Evolutionary conservation across 1,284 basidiomycete genomes (phyloP).

Genomic region (Marasmius sp.): DNA sequence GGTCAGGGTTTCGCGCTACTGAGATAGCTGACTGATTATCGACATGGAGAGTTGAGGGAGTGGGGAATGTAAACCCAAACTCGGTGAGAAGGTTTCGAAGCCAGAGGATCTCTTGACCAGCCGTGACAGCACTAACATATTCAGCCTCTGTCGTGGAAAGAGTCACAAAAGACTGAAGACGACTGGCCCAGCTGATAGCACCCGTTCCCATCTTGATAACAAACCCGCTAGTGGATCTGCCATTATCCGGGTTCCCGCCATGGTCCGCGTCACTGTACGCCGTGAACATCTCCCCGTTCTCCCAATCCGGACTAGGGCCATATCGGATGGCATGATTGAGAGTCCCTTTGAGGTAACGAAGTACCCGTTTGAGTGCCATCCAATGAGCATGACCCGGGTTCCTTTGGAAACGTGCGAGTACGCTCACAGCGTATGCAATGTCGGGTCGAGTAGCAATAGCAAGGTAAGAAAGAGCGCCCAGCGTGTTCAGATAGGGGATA

Average conservation of each 20-base stretch:
- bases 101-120: constrained; percentile 37
- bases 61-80: constrained; percentile 18
- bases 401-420: constrained; percentile 22
- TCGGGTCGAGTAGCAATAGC: constrained; percentile 29
- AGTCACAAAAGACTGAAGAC: constrained; percentile 35
- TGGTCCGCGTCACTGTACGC: constrained; percentile 24
- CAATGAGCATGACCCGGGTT: constrained; percentile 27
- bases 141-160: constrained; percentile 44
- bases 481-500: constrained; percentile 20
- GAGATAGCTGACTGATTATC: constrained; percentile 8
- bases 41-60: constrained; percentile 20
- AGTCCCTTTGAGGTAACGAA: constrained; percentile 28
- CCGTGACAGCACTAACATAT: constrained; percentile 34
- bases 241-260: constrained; percentile 20
- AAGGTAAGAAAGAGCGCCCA: constrained; percentile 29
- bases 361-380: constrained; percentile 25
- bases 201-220: constrained; percentile 25
- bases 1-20: constrained; percentile 6
- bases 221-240: constrained; percentile 26
- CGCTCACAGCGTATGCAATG: constrained; percentile 29
- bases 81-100: constrained; percentile 30
- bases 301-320: constrained; percentile 7
- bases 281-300: constrained; percentile 5
- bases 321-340: constrained; percentile 13
- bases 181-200: constrained; percentile 37